Percentiles rank a stretch among this genome's conserved stretches.
Evolutionary conservation across 352 stramenopile species (phyloP).

Genomic region (Aphanomyces cochlioides): DNA sequence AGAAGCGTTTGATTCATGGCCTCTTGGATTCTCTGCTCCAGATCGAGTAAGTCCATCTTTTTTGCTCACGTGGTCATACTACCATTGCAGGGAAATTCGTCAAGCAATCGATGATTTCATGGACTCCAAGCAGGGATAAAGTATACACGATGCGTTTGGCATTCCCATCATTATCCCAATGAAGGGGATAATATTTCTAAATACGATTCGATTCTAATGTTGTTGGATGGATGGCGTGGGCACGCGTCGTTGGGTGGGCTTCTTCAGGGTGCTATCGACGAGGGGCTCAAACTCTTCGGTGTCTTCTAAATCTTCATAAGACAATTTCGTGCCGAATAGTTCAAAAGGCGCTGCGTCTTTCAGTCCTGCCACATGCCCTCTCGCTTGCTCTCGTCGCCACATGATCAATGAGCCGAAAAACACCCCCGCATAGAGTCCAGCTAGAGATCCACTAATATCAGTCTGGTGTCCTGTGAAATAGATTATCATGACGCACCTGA

Average conservation of each 20-base stretch:
- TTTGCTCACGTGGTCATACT: too few species aligned
- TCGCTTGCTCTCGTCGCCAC: constrained; percentile 20
- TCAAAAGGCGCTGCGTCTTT: constrained; percentile 25
- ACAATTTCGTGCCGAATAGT: constrained; percentile 28
- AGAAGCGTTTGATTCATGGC: constrained; percentile 66
- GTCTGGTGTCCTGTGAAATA: neutral
- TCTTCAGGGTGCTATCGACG: neutral
- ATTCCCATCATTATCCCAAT: neutral
- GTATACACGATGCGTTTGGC: neutral
- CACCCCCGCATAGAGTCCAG: constrained; percentile 22
- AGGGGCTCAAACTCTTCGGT: constrained; percentile 23
- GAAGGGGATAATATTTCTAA: neutral
- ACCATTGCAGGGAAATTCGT: constrained; percentile 44
- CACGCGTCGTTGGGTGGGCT: constrained; percentile 6
- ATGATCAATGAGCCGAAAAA: constrained; percentile 24
- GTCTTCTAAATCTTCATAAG: constrained; percentile 26
- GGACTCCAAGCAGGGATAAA: neutral
- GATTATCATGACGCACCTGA: constrained; percentile 42
- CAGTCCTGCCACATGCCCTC: neutral
- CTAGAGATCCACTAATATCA: constrained; percentile 15
- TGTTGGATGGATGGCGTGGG: constrained; percentile 22
- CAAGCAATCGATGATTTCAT: constrained; percentile 25
- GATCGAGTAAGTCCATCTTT: constrained; percentile 44
- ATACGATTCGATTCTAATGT: constrained; percentile 10
- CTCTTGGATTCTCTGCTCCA: constrained; percentile 72